Base-by-base conservation (phyloP, 2,329 filamentous ascomycete species). In the Dichotomopilus funicola region DNA sequence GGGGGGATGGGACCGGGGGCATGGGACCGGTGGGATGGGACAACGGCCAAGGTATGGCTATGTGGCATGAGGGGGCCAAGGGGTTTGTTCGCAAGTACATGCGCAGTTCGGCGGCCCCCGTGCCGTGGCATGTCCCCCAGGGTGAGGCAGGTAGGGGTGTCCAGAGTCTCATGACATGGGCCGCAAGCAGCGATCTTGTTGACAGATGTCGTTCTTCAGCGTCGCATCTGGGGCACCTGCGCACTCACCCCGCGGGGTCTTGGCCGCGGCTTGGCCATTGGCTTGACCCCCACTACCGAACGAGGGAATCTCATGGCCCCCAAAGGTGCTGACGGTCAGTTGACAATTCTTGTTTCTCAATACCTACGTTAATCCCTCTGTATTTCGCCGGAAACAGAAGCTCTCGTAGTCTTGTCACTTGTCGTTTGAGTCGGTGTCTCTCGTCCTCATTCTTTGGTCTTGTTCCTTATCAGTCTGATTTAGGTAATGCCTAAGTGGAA, bases 401-500 rank as follows among this genome's bases (percentile, higher is more conserved):
- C 33, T 11, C 34, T 12, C 37, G 37, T 59, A 47, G 48, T 49
- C 55, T 60, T 52, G 53, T 13, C 43, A 19, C 40, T 11, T 41
- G 31, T 13, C n/a, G n/a, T 5, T 33, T 33, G 34, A 34, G 36
- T 40, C 19, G 45, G 27, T 35, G 13, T 19, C 10, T 12, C 10
- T 33, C 36, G 10, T 12, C n/a, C 37, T 27, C 41, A 43, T 8
- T 27, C 19, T 27, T 27, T 27, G n/a, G 6, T 31, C 43, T 45
- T 10, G 27, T 11, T 51, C 47, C 60, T 65, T 65, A 65, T 64
- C 63, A 62, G 58, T 34, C 59, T 49, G 57, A 49, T 61, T 63
- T 63, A 63, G 62, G 59, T 64, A 65, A 64, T 55, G 43, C 33
- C 19, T 37, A 11, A 12, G 51, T 53, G 51, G 52, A 47, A 45